Conservation (phyloP, 2,329 filamentous ascomycete genomes). For the Fusarium tanahbumbuense region DNA sequence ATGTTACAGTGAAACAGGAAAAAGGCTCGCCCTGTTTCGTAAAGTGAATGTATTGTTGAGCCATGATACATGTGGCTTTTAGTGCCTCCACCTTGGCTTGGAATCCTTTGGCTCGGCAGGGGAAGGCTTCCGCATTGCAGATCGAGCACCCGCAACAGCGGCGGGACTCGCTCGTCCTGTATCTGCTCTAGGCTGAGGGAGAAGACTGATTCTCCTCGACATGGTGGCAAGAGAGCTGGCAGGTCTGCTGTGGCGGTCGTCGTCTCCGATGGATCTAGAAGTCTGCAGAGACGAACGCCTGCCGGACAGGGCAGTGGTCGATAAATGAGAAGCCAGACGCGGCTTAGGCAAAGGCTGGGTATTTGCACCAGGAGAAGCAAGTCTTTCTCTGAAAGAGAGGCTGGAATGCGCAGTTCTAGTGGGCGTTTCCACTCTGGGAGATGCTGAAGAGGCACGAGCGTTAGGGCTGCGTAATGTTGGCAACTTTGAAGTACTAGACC, state of each 20-base stretch:
- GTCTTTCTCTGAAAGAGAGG: slow-evolving; percentile 66
- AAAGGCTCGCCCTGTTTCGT: slow-evolving; percentile 21
- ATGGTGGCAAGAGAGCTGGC: slow-evolving; percentile 66
- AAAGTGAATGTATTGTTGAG: slow-evolving; percentile 28
- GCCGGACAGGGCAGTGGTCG: slow-evolving; percentile 57
- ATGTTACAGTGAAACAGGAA: slow-evolving; percentile 37
- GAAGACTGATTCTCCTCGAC: slow-evolving; percentile 63
- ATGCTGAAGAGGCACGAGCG: slow-evolving; percentile 59
- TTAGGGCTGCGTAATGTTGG: slow-evolving; percentile 63
- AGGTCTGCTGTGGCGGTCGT: slow-evolving; percentile 57
- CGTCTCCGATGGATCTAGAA: slow-evolving; percentile 50
- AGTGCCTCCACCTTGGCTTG: slow-evolving; percentile 64
- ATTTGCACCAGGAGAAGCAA: slow-evolving; percentile 62
- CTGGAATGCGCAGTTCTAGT: slow-evolving; percentile 57
- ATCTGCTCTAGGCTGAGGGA: slow-evolving; percentile 61
- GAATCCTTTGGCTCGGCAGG: slow-evolving; percentile 53
- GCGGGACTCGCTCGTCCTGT: slow-evolving; percentile 63
- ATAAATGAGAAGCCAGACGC: slow-evolving; percentile 57
- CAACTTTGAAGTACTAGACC: slow-evolving; percentile 59
- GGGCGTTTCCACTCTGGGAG: slow-evolving; percentile 60
- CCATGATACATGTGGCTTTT: neutral
- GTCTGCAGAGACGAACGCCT: slow-evolving; percentile 67
- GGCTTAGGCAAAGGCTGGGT: slow-evolving; percentile 60
- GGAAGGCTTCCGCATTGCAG: slow-evolving; percentile 45
- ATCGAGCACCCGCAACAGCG: slow-evolving; percentile 58